Evolutionary conservation across 129 eudicot species (phyloP), one percentile per base, ranked within the genome.

Genomic region (Oenanthe sinensis): DNA sequence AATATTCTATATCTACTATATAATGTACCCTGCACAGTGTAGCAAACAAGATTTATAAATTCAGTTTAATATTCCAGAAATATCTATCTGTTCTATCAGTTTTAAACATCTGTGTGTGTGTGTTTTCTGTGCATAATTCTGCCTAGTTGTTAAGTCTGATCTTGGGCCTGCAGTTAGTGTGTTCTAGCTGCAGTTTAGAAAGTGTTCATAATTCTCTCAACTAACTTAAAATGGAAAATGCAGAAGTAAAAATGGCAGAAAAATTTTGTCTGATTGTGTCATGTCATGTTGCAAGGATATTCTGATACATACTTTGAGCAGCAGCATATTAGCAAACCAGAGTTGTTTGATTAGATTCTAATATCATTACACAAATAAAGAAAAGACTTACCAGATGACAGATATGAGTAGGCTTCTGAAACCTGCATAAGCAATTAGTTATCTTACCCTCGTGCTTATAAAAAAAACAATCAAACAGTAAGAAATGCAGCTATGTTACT

Each of bases 351-450:
- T 52, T 39, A 63, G 19, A 75, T 46, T n/a, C 49, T 16, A 62
- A 75, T 36, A 73, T 50, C 50, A 22, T 28, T 13, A 54, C 52
- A 39, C 46, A 52, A 9, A 62, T 74, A 47, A 58, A 36, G 22
- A 12, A 49, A 40, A 73, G 79, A 78, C 78, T 87, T 87, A 89
- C 87, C 87, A 76, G 96, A 85, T 77, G 76, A 85, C 82, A 93
- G 84, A 84, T 87, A 84, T 26, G 87, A 54, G 82, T 93, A 90
- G 67, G 98, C 98, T 90, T 93, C 96, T 15, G 96, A 89, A 69
- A 93, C 83, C 96, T 93, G 94, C 87, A 82, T 68, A 78, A 75
- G 15, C 36, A 30, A 68, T n/a, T 60, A 60, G 15, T 5, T 36
- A 74, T 78, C 15, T 71, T 52, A 73, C 60, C 44, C 24, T 52